Percentiles rank a stretch among this genome's conserved stretches.
Conservation (phyloP, 2,329 filamentous ascomycete genomes). For the Fusarium penzigii region DNA sequence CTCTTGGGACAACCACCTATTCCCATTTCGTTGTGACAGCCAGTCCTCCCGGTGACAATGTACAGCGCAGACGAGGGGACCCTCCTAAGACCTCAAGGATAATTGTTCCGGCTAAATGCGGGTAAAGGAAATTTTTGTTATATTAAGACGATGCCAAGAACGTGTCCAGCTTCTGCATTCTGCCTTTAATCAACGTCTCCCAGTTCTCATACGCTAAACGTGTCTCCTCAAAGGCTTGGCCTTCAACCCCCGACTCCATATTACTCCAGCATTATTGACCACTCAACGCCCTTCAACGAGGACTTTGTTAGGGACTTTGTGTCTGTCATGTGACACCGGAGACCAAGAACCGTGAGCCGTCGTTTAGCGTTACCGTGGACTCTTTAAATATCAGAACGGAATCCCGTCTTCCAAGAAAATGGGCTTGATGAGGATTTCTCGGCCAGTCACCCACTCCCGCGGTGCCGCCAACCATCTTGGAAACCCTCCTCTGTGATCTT, state of each 20-base stretch:
- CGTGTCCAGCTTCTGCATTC: background rate
- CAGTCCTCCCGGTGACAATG: background rate
- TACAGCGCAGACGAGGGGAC: background rate
- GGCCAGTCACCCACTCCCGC: too few species aligned
- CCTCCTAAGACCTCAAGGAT: background rate
- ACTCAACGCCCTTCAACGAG: background rate
- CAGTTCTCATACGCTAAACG: background rate
- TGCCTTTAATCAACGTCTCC: background rate
- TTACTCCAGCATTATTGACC: background rate
- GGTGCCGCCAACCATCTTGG: too few species aligned
- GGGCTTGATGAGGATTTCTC: too few species aligned
- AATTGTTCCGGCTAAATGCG: background rate
- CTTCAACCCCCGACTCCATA: background rate
- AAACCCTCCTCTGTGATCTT: too few species aligned
- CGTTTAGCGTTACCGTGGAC: conserved; percentile 13
- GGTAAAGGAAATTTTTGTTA: background rate
- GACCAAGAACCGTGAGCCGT: background rate
- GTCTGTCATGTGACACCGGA: background rate
- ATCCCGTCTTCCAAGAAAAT: too few species aligned
- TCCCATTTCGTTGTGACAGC: background rate
- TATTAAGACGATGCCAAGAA: background rate
- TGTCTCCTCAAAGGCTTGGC: background rate
- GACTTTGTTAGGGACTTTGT: background rate
- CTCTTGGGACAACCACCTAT: background rate
- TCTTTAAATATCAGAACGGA: background rate